Evolutionary conservation across 164 flowering plant species (phyloP).

Genomic region (Hamamelis virginiana): DNA sequence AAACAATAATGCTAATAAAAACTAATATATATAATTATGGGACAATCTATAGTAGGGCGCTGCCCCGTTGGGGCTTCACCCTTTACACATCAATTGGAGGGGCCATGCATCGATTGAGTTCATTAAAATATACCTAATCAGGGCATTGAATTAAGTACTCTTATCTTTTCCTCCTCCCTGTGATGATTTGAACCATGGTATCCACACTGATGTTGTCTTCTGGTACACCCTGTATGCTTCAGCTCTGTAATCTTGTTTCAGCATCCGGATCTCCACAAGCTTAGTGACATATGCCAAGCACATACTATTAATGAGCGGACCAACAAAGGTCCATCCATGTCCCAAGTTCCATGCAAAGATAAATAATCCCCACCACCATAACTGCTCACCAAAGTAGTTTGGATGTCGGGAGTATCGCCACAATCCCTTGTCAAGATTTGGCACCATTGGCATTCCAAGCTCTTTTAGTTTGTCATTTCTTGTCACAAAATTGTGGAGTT

Average conservation of each 20-base stretch:
- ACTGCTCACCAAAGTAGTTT: constrained; percentile 93
- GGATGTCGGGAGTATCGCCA: constrained; percentile 92
- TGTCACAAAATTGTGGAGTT: constrained; percentile 65
- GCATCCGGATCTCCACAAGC: constrained; percentile 82
- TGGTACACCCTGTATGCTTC: constrained; percentile 70
- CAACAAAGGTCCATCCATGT: constrained; percentile 72
- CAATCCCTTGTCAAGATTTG: constrained; percentile 65
- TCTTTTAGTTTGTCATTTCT: constrained; percentile 48
- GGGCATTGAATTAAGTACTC: constrained; percentile 41
- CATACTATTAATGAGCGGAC: constrained; percentile 63
- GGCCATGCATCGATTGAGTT: too few relatives aligned
- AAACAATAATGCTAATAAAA: too few relatives aligned
- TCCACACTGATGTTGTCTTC: constrained; percentile 90
- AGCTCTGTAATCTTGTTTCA: constrained; percentile 67
- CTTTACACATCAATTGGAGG: too few relatives aligned
- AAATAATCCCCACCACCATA: constrained; percentile 99
- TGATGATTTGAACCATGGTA: constrained; percentile 87
- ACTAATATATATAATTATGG: too few relatives aligned
- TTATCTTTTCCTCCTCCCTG: constrained; percentile 45
- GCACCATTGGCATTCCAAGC: constrained; percentile 45
- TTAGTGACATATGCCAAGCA: constrained; percentile 80
- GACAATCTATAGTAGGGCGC: too few relatives aligned
- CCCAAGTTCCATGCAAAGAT: constrained; percentile 83
- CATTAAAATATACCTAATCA: too few relatives aligned
- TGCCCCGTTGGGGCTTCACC: too few relatives aligned